Conservation (phyloP, 352 stramenopile species). For the Peronospora destructor region DNA sequence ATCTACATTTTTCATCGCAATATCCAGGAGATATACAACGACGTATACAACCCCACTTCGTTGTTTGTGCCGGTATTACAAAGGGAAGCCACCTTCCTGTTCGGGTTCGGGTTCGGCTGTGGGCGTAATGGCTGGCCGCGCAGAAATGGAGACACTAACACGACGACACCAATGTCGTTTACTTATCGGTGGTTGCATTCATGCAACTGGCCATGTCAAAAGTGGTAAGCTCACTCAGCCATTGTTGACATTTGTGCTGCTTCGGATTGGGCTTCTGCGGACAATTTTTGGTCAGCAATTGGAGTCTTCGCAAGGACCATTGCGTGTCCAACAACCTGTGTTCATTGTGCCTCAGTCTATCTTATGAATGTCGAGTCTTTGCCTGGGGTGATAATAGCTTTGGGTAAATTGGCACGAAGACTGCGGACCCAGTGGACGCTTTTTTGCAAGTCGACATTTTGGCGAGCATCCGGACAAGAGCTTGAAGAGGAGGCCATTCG, state of each 20-base stretch:
- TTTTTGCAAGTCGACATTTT: conserved; percentile 51
- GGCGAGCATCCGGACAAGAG: conserved; percentile 34
- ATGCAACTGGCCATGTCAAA: conserved; percentile 36
- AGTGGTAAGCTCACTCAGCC: conserved; percentile 58
- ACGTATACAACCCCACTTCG: conserved; percentile 38
- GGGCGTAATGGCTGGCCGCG: conserved; percentile 44
- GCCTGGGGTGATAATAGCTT: conserved; percentile 60
- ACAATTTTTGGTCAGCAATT: conserved; percentile 58
- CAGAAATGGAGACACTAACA: conserved; percentile 40
- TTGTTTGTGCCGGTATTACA: conserved; percentile 59
- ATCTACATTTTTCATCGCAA: conserved; percentile 70
- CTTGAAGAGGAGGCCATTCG: conserved; percentile 49
- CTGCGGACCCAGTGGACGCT: conserved; percentile 21
- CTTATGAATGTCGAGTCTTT: conserved; percentile 46
- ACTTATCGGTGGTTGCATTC: conserved; percentile 58
- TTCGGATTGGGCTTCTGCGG: conserved; percentile 42
- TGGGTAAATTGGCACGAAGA: conserved; percentile 44
- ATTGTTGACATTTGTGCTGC: conserved; percentile 70
- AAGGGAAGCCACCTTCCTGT: conserved; percentile 64
- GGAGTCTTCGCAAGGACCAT: conserved; percentile 50
- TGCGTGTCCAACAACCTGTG: conserved; percentile 38
- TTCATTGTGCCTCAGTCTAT: conserved; percentile 39
- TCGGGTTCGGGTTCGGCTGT: conserved; percentile 62
- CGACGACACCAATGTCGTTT: conserved; percentile 45
- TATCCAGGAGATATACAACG: conserved; percentile 47